Base-by-base conservation (phyloP, 1,284 basidiomycete species). In the Hypsizygus ulmarius region DNA sequence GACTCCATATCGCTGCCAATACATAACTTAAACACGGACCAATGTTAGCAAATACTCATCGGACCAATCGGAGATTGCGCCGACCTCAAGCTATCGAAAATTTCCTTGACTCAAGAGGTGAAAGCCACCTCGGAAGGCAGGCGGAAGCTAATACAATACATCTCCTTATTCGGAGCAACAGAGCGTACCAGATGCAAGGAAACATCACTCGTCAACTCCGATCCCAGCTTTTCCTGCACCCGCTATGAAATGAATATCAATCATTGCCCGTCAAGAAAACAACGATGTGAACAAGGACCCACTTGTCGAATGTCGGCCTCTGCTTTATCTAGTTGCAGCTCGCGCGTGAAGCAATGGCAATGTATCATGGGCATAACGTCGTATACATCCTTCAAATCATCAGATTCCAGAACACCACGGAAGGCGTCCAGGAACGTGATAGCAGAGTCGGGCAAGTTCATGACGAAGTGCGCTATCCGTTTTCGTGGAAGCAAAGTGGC, bases 101-200 rank as follows among this genome's bases (percentile, higher is more conserved):
- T 33, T n/a, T 27, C 7, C 29, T 46, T 32, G 37, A 37, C 41
- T 49, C 40, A 27, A 11, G 42, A 45, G 27, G 35, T 18, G 14
- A 74, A 78, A 2, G 79, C 84, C 7, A 82, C 81, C 45, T 69
- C 69, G 33, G 64, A 63, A 14, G 94, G 92, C 16, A 98, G 77
- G 39, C 87, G 74, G 75, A 99, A 99, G 61, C 87, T 88, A 45
- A 99, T 80, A 69, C 97, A 97, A 68, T 97, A 99, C 97, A 99
- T 99, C 61, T 96, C 90, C 71, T 99, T 99, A 70, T 86, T 92
- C 2, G 97, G 97, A 2, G 96, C 94, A 6, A 99, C 96, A 10
- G 88, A 87, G 41, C 97, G 82, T 28, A 99, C 96, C 56, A 86
- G 77, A 60, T 93, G 87, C 10, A 95, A 68, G 27, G 68, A 65